These are phyloP conservation scores for Pythium aristosporum DNA, from an alignment of 352 stramenopile genomes.

Conservation along the genomic window DNA sequence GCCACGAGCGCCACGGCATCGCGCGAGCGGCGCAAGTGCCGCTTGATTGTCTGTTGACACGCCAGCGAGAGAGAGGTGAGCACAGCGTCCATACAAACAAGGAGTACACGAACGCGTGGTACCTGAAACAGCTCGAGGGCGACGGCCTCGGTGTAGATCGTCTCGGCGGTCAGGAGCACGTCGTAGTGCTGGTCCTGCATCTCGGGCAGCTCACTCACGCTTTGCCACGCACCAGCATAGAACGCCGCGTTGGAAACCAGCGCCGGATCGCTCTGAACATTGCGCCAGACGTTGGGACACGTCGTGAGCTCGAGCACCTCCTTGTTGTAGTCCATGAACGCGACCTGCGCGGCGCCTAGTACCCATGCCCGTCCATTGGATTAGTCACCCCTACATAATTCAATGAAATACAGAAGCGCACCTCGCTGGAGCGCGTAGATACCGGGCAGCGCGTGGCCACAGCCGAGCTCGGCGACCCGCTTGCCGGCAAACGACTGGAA, in stretches of 20 bases:
- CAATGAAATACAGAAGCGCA: slow-evolving; percentile 9
- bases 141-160: slow-evolving; percentile 82
- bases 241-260: slow-evolving; percentile 51
- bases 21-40: slow-evolving; percentile 47
- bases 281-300: slow-evolving; percentile 69
- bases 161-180: slow-evolving; percentile 82
- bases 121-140: slow-evolving; percentile 71
- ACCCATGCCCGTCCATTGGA: neutral
- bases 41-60: slow-evolving; percentile 62
- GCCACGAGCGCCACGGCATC: slow-evolving; percentile 62
- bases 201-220: slow-evolving; percentile 57
- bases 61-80: too few species aligned
- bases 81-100: too few species aligned
- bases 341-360: slow-evolving; percentile 55
- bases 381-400: neutral
- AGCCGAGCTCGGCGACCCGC: slow-evolving; percentile 73
- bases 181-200: slow-evolving; percentile 51
- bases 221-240: slow-evolving; percentile 75
- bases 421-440: slow-evolving; percentile 73
- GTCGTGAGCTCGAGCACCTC: slow-evolving; percentile 86
- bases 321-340: slow-evolving; percentile 89
- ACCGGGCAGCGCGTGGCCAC: slow-evolving; percentile 73
- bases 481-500: slow-evolving; percentile 33
- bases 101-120: too few species aligned
- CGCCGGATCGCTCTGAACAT: slow-evolving; percentile 29